Percentiles rank a stretch among this genome's conserved stretches.
Conservation (phyloP, 306 rosid species). For the Gillenia trifoliata region DNA sequence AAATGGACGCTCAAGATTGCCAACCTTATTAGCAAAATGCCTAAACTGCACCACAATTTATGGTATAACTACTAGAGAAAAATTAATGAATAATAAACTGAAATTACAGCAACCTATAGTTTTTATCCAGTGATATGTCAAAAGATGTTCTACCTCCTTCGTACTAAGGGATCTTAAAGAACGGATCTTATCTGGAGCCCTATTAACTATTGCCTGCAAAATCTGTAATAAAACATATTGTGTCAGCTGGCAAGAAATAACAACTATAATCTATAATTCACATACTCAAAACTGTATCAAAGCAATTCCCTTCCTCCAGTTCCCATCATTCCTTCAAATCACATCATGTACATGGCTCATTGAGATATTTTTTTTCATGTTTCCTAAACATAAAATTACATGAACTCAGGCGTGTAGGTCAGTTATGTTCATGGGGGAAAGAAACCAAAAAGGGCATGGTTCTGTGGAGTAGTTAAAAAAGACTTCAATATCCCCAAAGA, state of each 20-base stretch:
- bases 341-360: background rate
- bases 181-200: constrained; percentile 74
- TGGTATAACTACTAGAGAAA: background rate
- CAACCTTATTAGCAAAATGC: constrained; percentile 93
- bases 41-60: constrained; percentile 67
- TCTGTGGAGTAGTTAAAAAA: background rate
- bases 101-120: background rate
- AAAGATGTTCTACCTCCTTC: constrained; percentile 64
- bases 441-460: background rate
- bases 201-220: constrained; percentile 86
- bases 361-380: background rate
- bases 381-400: background rate
- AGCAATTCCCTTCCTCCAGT: background rate
- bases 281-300: background rate
- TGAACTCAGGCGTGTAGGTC: background rate
- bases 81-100: background rate
- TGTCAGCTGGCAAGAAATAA: background rate
- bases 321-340: background rate
- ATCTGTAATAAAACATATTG: constrained; percentile 36
- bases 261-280: background rate
- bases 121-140: background rate
- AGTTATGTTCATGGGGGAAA: background rate
- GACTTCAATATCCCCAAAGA: background rate
- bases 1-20: constrained; percentile 98
- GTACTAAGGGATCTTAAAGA: constrained; percentile 75